Conservation (phyloP, 257 asterid species). For the Leptodermis oblonga region DNA sequence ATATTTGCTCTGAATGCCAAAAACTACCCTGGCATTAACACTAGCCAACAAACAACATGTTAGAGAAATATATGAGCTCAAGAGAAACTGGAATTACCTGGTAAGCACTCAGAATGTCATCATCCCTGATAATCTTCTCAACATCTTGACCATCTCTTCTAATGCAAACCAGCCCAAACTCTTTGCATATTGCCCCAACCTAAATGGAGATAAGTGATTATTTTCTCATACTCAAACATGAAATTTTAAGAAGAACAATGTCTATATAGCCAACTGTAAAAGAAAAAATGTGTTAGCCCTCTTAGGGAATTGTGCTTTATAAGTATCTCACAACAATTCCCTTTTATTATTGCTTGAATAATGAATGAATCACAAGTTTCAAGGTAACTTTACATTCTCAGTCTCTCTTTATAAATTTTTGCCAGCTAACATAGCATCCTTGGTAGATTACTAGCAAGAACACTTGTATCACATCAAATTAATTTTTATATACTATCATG, state of each 20-base stretch:
- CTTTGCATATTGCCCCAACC: slow-evolving; percentile 70
- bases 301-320: background rate
- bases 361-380: background rate
- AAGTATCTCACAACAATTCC: background rate
- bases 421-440: background rate
- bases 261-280: background rate
- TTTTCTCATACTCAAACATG: background rate
- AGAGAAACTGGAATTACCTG: slow-evolving; percentile 36
- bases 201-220: slow-evolving; percentile 17
- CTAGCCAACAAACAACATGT: no score
- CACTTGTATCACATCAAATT: background rate
- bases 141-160: slow-evolving; percentile 76
- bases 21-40: no score
- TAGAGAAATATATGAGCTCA: background rate
- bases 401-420: background rate
- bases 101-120: slow-evolving; percentile 56
- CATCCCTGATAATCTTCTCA: slow-evolving; percentile 48
- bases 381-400: background rate
- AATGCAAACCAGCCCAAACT: slow-evolving; percentile 83
- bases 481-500: background rate
- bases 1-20: no score
- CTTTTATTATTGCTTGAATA: background rate
- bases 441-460: no score
- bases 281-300: background rate
- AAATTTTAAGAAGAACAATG: background rate